A percentile compares a stretch with the other conserved stretches of the same genome.
phyloP scores from a whole-genome alignment of 257 asterid species.

The Agastache rugosa region DNA sequence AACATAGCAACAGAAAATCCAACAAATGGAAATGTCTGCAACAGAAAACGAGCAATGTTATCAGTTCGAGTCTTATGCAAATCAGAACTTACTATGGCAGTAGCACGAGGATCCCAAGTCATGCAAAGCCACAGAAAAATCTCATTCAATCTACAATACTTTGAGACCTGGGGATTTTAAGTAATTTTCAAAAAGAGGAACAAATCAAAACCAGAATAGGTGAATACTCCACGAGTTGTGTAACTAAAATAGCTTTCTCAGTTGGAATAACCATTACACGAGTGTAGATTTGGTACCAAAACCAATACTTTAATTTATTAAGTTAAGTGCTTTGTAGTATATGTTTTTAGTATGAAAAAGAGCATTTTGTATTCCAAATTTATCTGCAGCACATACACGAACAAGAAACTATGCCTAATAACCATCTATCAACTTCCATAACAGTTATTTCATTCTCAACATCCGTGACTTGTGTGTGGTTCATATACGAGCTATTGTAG shows the following conservation, averaged over 20 bases:
- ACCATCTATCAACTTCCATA: neutral
- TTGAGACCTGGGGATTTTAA: neutral
- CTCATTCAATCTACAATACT: neutral
- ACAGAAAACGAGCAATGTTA: slow-evolving; percentile 32
- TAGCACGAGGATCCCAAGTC: neutral
- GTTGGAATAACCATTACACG: neutral
- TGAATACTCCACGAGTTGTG: neutral
- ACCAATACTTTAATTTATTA: neutral
- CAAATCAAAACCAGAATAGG: neutral
- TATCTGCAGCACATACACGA: neutral
- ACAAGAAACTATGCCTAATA: neutral
- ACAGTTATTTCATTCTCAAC: neutral
- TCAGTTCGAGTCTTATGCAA: slow-evolving; percentile 9
- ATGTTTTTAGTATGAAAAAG: neutral
- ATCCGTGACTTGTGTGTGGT: neutral
- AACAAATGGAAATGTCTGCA: slow-evolving; percentile 78
- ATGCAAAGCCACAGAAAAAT: neutral
- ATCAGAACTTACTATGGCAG: neutral
- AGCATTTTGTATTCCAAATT: slow-evolving; percentile 4
- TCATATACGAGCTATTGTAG: neutral
- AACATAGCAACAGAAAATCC: slow-evolving; percentile 93
- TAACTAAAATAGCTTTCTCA: neutral
- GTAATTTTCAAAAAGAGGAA: slow-evolving; percentile 1
- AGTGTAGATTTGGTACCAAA: neutral
- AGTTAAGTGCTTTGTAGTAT: neutral